phyloP scores from a whole-genome alignment of 176 grass and related monocot species.

The Raddia distichophylla region DNA sequence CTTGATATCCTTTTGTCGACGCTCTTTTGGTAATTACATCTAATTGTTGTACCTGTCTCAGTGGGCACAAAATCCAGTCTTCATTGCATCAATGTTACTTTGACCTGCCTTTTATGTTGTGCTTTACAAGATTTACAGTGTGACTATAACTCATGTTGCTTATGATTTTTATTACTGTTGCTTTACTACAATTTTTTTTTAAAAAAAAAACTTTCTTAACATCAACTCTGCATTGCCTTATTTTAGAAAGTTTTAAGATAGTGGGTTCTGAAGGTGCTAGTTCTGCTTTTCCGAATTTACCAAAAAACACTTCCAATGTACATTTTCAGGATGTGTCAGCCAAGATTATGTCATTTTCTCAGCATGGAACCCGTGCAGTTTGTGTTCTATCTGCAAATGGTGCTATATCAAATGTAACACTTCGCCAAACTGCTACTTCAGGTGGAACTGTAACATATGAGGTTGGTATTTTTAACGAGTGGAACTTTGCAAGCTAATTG shows the following conservation, averaged over 20 bases:
- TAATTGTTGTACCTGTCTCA: background rate
- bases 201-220: background rate
- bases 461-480: conserved; percentile 52
- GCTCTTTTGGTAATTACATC: background rate
- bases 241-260: conserved; percentile 38
- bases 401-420: conserved; percentile 95
- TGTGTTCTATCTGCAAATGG: conserved; percentile 99
- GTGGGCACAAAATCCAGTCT: conserved; percentile 14
- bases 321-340: conserved; percentile 84
- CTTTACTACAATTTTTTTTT: conserved; percentile 10
- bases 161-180: background rate
- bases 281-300: background rate
- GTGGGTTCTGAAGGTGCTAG: conserved; percentile 25
- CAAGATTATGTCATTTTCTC: conserved; percentile 97
- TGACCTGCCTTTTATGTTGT: background rate
- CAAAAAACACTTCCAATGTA: background rate
- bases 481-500: conserved; percentile 1
- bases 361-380: conserved; percentile 73
- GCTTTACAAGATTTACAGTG: background rate
- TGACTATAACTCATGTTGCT: background rate
- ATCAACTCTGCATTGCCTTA: background rate
- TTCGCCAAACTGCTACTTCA: conserved; percentile 89
- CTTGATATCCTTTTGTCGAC: background rate
- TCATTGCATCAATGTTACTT: background rate
- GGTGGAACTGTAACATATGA: conserved; percentile 99